These are phyloP conservation scores for Candida dubliniensis DNA, from an alignment of 1,139 yeast genomes.

Conservation along the genomic window DNA sequence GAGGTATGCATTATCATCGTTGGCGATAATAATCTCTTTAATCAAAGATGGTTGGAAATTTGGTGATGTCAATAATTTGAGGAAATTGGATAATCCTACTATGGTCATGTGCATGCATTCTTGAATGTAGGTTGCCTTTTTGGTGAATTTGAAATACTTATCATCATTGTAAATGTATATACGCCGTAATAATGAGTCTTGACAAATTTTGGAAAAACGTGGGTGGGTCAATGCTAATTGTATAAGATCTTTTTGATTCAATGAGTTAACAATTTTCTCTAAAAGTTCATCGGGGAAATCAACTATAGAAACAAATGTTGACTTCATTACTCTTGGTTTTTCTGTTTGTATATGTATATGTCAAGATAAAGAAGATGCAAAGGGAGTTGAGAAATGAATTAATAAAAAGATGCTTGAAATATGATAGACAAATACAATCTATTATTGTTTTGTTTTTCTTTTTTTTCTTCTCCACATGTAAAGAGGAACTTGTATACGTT, in stretches of 20 bases:
- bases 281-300: constrained; percentile 3
- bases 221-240: constrained; percentile 3
- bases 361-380: not conserved
- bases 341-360: no score
- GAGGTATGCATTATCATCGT: constrained; percentile 2
- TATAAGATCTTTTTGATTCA: not conserved
- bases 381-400: no score
- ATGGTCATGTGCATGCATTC: not conserved
- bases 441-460: no score
- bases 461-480: no score
- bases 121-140: constrained; percentile 1
- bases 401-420: no score
- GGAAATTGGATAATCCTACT: constrained; percentile 1
- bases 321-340: no score
- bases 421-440: no score
- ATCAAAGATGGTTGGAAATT: not conserved
- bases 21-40: constrained; percentile 1
- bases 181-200: not conserved
- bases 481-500: no score
- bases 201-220: constrained; percentile 1
- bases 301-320: not conserved
- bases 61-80: not conserved
- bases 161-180: constrained; percentile 10
- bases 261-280: not conserved
- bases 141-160: constrained; percentile 14